Evolutionary conservation across 2,329 filamentous ascomycete species (phyloP).

Genomic region (Diplocarpon rosae): DNA sequence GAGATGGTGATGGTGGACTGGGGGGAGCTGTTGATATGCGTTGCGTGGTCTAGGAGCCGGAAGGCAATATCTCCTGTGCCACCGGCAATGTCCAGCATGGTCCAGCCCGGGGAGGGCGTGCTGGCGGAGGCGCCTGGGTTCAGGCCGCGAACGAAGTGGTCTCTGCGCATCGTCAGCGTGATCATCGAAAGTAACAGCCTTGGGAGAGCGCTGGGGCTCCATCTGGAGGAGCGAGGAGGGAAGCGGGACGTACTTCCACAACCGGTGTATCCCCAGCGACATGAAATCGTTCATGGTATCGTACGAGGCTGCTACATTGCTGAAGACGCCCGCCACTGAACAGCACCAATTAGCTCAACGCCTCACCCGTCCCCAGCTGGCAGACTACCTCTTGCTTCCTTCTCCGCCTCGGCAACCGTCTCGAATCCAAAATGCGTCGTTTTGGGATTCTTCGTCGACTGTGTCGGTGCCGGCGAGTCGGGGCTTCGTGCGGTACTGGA

Average conservation of each 20-base stretch:
- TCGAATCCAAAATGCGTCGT: conserved; percentile 29
- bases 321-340: conserved; percentile 63
- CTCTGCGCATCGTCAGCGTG: conserved; percentile 33
- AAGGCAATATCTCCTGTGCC: conserved; percentile 98
- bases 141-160: conserved; percentile 85
- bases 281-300: conserved; percentile 99
- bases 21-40: conserved; percentile 67
- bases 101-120: conserved; percentile 43
- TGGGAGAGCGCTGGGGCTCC: too few relatives aligned
- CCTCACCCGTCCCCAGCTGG: not conserved
- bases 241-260: conserved; percentile 63
- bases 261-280: conserved; percentile 90
- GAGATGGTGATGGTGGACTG: conserved; percentile 79
- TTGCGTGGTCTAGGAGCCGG: conserved; percentile 83
- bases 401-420: conserved; percentile 27
- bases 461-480: conserved; percentile 11
- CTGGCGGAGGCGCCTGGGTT: conserved; percentile 51
- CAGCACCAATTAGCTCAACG: conserved; percentile 5
- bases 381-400: conserved; percentile 26
- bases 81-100: conserved; percentile 89
- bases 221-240: not conserved
- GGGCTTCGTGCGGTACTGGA: conserved; percentile 8
- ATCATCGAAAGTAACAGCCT: not conserved
- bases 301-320: conserved; percentile 78
- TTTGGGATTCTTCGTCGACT: conserved; percentile 20